Evolutionary conservation across 805 yeast genomes (phyloP).

Genomic region (Candida nanaspora): DNA sequence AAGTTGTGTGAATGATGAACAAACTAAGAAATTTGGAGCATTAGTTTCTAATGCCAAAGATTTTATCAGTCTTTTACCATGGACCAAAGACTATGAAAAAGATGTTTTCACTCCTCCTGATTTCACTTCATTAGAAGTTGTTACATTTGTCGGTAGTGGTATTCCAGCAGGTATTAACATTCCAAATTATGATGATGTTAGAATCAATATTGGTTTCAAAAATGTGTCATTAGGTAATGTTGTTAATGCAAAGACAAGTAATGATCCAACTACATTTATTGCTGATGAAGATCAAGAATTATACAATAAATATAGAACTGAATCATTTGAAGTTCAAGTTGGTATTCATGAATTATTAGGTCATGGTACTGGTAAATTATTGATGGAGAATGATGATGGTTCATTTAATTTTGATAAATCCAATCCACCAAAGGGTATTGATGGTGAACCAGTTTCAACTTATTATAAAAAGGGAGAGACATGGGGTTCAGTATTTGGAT

Average conservation of each 20-base stretch:
- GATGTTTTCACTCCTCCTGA: constrained; percentile 88
- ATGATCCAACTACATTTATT: constrained; percentile 64
- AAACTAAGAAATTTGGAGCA: constrained; percentile 71
- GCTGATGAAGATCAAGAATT: constrained; percentile 42
- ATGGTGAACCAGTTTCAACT: constrained; percentile 55
- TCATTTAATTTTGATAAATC: constrained; percentile 63
- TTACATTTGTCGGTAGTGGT: constrained; percentile 85
- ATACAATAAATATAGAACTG: constrained; percentile 66
- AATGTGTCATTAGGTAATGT: constrained; percentile 88
- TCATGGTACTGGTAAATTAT: constrained; percentile 83
- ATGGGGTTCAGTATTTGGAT: constrained; percentile 84
- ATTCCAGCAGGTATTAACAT: constrained; percentile 91
- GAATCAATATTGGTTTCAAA: constrained; percentile 79
- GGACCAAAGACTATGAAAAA: constrained; percentile 72
- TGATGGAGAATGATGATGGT: constrained; percentile 51
- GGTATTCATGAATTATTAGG: constrained; percentile 90
- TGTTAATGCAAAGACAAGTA: constrained; percentile 63
- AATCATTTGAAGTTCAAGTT: constrained; percentile 87
- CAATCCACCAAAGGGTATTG: constrained; percentile 55
- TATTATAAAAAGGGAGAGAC: constrained; percentile 78
- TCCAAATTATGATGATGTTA: constrained; percentile 87
- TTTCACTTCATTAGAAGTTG: constrained; percentile 82
- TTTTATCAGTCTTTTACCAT: constrained; percentile 65
- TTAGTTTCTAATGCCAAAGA: constrained; percentile 61
- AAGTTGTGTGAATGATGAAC: constrained; percentile 82